phyloP scores from a whole-genome alignment of 805 yeast species.

The Cephaloascus fragrans region DNA sequence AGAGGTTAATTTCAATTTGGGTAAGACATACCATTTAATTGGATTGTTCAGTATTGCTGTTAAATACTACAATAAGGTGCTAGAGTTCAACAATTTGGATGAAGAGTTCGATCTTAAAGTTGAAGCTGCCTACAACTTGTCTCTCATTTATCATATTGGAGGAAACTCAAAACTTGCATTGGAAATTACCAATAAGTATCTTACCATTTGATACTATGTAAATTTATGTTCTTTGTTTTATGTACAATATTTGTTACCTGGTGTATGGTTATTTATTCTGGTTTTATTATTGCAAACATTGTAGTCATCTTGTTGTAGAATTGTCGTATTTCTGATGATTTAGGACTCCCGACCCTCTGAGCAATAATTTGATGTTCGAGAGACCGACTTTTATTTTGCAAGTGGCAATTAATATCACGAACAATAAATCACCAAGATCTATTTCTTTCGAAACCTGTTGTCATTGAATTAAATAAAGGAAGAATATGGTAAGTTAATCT shows the following conservation, averaged over 20 bases:
- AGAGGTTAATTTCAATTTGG: slow-evolving; percentile 78
- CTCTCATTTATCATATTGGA: slow-evolving; percentile 62
- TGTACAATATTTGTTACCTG: no score
- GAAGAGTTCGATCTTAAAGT: slow-evolving; percentile 49
- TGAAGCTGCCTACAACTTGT: slow-evolving; percentile 83
- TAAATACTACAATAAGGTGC: slow-evolving; percentile 60
- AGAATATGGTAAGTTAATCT: neutral
- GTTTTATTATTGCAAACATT: no score
- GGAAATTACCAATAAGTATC: slow-evolving; percentile 52
- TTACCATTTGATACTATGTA: slow-evolving; percentile 29
- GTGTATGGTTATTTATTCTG: no score
- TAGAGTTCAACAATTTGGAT: slow-evolving; percentile 31
- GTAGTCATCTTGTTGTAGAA: no score
- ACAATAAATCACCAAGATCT: no score
- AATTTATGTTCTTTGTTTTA: neutral
- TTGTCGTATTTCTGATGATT: no score
- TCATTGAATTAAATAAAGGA: no score
- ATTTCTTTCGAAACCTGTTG: no score
- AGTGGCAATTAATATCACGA: no score
- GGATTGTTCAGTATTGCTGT: slow-evolving; percentile 72
- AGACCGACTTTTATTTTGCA: no score
- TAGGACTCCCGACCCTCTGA: no score
- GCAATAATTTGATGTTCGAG: no score
- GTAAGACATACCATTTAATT: slow-evolving; percentile 74
- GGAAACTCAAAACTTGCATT: slow-evolving; percentile 65